Evolutionary conservation across 176 grass and related monocot species (phyloP).

Genomic region (Oryza glaberrima): DNA sequence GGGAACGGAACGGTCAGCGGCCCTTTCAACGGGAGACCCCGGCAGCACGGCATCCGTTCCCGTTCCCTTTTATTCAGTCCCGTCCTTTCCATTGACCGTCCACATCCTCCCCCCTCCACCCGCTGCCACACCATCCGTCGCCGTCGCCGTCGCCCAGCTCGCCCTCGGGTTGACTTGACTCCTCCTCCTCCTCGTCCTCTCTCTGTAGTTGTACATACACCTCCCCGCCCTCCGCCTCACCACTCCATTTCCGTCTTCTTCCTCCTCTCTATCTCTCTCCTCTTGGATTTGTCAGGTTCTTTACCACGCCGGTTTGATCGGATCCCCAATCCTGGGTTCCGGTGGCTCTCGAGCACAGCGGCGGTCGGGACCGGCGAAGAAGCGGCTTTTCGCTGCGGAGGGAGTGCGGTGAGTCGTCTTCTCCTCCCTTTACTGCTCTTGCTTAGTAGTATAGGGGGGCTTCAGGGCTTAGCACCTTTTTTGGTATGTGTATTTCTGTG

Average conservation of each 20-base stretch:
- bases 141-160: constrained; percentile 34
- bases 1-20: background rate
- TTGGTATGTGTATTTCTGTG: background rate
- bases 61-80: background rate
- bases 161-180: constrained; percentile 50
- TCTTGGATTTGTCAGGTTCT: constrained; percentile 3
- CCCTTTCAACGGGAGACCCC: constrained; percentile 28
- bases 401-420: constrained; percentile 24
- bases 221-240: constrained; percentile 9
- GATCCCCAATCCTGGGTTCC: constrained; percentile 15
- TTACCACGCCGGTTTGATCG: constrained; percentile 2
- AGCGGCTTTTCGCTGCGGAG: background rate
- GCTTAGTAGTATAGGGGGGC: background rate
- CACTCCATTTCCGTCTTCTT: constrained; percentile 14
- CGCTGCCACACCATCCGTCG: background rate
- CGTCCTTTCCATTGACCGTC: constrained; percentile 44
- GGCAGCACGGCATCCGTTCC: constrained; percentile 35
- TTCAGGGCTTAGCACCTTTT: background rate
- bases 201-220: background rate
- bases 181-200: background rate
- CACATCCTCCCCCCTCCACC: constrained; percentile 7
- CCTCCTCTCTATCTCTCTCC: background rate
- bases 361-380: background rate
- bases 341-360: background rate
- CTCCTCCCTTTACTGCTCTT: constrained; percentile 2